These are phyloP conservation scores for Jamesozyma piceae DNA, from an alignment of 805 yeast species.

Conservation along the genomic window DNA sequence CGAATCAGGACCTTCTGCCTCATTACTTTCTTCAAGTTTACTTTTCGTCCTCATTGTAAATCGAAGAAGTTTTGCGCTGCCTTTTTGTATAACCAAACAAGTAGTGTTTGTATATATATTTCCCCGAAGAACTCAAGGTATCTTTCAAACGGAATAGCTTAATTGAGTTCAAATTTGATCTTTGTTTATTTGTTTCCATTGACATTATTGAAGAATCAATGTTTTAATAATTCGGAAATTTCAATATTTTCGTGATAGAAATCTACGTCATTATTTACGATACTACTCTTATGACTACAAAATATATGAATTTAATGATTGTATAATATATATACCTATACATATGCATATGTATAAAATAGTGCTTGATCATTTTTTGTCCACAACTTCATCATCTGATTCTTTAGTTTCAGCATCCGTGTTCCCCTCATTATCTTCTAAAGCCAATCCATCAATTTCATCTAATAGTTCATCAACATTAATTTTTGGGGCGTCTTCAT, in stretches of 20 bases:
- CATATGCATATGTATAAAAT: no score
- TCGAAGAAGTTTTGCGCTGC: not conserved
- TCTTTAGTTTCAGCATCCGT: slow-evolving; percentile 1
- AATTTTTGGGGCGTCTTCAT: slow-evolving; percentile 74
- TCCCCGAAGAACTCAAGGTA: no score
- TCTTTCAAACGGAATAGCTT: not conserved
- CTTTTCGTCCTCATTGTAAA: not conserved
- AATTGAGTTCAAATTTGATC: not conserved
- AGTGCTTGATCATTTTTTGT: no score
- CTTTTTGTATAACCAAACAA: not conserved
- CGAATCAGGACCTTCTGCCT: not conserved
- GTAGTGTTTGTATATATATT: no score
- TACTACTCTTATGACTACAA: no score
- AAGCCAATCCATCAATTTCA: slow-evolving; percentile 85
- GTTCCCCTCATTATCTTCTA: slow-evolving; percentile 40
- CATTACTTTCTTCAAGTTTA: not conserved
- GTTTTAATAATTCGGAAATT: not conserved
- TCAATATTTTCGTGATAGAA: not conserved
- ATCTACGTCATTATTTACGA: not conserved
- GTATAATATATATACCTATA: no score
- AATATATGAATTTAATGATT: no score
- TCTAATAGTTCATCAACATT: slow-evolving; percentile 87
- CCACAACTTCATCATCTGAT: not conserved
- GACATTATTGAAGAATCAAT: not conserved
- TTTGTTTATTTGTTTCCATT: not conserved